Evolutionary conservation across 345 rosid genomes (phyloP).

Genomic region (Cochlearia excelsa): DNA sequence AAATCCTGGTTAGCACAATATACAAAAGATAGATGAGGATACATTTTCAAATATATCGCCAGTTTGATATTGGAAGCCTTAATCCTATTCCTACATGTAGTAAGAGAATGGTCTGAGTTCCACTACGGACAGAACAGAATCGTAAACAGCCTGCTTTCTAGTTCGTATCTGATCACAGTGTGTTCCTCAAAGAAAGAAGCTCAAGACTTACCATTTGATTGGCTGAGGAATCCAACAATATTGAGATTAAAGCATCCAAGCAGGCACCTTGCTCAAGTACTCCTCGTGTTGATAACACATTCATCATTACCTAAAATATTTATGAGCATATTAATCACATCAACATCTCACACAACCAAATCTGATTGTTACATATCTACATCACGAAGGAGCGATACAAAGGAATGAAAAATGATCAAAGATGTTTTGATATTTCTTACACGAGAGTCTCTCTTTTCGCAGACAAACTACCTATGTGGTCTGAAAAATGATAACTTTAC

Average conservation of each 20-base stretch:
- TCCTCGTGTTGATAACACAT: slow-evolving; percentile 71
- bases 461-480: background rate
- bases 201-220: slow-evolving; percentile 73
- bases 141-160: background rate
- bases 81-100: background rate
- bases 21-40: background rate
- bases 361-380: background rate
- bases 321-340: slow-evolving; percentile 3
- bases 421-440: background rate
- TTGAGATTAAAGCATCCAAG: slow-evolving; percentile 80
- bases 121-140: background rate
- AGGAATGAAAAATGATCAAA: background rate
- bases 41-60: background rate
- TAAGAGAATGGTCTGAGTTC: background rate
- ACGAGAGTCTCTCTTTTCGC: background rate
- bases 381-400: background rate
- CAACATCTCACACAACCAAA: background rate
- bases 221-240: slow-evolving; percentile 82
- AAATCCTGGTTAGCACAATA: slow-evolving; percentile 53
- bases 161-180: background rate
- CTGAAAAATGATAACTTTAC: background rate
- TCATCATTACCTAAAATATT: slow-evolving; percentile 51
- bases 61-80: background rate
- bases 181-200: background rate
- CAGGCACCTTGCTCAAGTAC: slow-evolving; percentile 86